A percentile compares a stretch with the other conserved stretches of the same genome.
Conservation (phyloP, 352 stramenopile species). For the Pythium dissimile region DNA sequence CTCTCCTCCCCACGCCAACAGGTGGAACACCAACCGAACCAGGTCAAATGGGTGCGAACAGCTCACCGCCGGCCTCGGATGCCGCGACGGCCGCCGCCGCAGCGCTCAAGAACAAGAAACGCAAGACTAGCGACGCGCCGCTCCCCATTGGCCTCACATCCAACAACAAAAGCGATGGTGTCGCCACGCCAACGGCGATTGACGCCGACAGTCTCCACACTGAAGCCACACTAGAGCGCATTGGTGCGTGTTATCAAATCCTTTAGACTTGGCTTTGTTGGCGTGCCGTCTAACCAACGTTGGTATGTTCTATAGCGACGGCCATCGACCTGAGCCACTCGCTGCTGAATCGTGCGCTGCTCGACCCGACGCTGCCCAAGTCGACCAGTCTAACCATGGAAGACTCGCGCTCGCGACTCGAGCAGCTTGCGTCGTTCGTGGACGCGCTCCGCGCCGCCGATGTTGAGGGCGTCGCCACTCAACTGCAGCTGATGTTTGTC, state of each 20-base stretch:
- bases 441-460: slow-evolving; percentile 26
- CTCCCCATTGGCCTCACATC: slow-evolving; percentile 13
- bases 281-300: slow-evolving; percentile 1
- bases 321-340: slow-evolving; percentile 56
- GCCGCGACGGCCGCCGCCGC: slow-evolving; percentile 8
- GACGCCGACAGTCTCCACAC: slow-evolving; percentile 20
- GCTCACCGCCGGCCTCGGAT: slow-evolving; percentile 20
- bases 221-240: slow-evolving; percentile 23
- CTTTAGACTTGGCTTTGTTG: not conserved
- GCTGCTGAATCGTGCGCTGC: slow-evolving; percentile 47
- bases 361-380: slow-evolving; percentile 44
- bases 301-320: slow-evolving; percentile 27
- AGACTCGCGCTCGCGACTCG: slow-evolving; percentile 37
- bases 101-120: slow-evolving; percentile 44
- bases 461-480: slow-evolving; percentile 28
- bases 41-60: slow-evolving; percentile 25
- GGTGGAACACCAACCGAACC: slow-evolving; percentile 11
- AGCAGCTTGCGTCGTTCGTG: slow-evolving; percentile 24
- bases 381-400: slow-evolving; percentile 50
- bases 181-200: not conserved
- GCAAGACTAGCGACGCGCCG: slow-evolving; percentile 38
- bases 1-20: slow-evolving; percentile 14
- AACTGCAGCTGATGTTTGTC: slow-evolving; percentile 41
- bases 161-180: not conserved
- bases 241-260: slow-evolving; percentile 48